Evolutionary conservation across 2,329 filamentous ascomycete genomes (phyloP).

Genomic region (Penicillium sp.): DNA sequence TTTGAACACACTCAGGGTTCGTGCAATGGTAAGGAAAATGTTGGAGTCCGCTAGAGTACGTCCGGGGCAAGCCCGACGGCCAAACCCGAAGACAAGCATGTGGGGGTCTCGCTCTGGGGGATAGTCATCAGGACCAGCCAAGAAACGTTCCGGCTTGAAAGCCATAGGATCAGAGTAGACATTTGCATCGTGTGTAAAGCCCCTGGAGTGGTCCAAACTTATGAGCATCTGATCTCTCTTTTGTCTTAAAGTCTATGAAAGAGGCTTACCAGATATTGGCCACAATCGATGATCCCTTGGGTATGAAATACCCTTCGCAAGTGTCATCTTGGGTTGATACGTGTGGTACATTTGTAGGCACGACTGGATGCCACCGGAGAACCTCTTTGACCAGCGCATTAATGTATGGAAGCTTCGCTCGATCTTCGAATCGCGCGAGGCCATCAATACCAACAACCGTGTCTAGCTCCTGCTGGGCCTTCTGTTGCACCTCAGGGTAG

Average conservation of each 20-base stretch:
- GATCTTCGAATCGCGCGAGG: slow-evolving; percentile 29
- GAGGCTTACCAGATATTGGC: slow-evolving; percentile 37
- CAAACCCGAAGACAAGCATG: slow-evolving; percentile 25
- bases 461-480: slow-evolving; percentile 46
- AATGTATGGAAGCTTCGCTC: slow-evolving; percentile 33
- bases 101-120: slow-evolving; percentile 40
- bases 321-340: slow-evolving; percentile 22
- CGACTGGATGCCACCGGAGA: slow-evolving; percentile 32
- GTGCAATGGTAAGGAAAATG: slow-evolving; percentile 19
- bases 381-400: slow-evolving; percentile 36
- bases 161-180: slow-evolving; percentile 37
- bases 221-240: background rate
- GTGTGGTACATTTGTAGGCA: slow-evolving; percentile 29
- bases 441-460: background rate
- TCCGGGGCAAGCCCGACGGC: slow-evolving; percentile 23
- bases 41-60: slow-evolving; percentile 20
- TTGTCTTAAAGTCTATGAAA: background rate
- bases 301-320: slow-evolving; percentile 28
- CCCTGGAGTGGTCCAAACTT: slow-evolving; percentile 26
- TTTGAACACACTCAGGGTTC: slow-evolving; percentile 17
- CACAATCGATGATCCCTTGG: slow-evolving; percentile 39
- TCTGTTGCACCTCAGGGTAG: slow-evolving; percentile 52
- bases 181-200: slow-evolving; percentile 40
- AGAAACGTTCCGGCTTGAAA: slow-evolving; percentile 48
- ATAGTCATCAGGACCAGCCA: slow-evolving; percentile 27